Base-by-base conservation (phyloP, 2,329 filamentous ascomycete genomes). In the Cladophialophora yegresii region DNA sequence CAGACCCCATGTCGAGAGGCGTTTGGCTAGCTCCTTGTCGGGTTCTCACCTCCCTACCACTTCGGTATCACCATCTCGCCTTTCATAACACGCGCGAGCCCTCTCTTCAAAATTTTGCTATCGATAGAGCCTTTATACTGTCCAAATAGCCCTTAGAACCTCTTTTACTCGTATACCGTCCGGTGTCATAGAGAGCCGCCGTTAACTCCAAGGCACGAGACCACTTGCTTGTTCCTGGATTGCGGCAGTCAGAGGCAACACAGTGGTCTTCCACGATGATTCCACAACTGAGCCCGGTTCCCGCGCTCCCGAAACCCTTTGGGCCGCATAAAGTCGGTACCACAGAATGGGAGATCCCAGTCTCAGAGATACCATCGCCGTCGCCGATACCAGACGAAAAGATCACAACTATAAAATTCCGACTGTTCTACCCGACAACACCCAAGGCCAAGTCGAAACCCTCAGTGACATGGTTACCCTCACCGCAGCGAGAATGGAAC, bases 281-380 rank as follows among this genome's bases (percentile, higher is more conserved):
- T 36, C 68, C 65, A 36, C 66, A 43, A 47, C 61, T 71, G 20
- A 71, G 67, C 72, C 89, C 89, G 0, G 80, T 92, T 4, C 91
- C 91, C 0, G 76, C 82, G 1, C 92, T 96, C 63, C 89, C 91
- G 3, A 80, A 86, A 3, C 93, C 92, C 73, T 87, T 88, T 0
- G 92, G 91, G 0, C 89, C 89, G 0, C 88, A 91, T 80, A 86
- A 87, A 71, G 91, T 95, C 64, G 91, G 91, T 68, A 91, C 89
- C 2, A 81, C 91, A 69, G 91, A 96, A 72, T 82, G 93, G 69
- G 92, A 96, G 78, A 85, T 96, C 16, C 89, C 91, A 50, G 81
- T 89, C 9, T 73, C 77, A 13, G 79, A 84, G 43, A 75, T 85
- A 16, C 72, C 77, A 33, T 75, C 75, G 2, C 74, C 77, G 1